A percentile compares a stretch with the other conserved stretches of the same genome.
Conservation (phyloP, 345 rosid genomes). For the Rubroshorea leprosula region DNA sequence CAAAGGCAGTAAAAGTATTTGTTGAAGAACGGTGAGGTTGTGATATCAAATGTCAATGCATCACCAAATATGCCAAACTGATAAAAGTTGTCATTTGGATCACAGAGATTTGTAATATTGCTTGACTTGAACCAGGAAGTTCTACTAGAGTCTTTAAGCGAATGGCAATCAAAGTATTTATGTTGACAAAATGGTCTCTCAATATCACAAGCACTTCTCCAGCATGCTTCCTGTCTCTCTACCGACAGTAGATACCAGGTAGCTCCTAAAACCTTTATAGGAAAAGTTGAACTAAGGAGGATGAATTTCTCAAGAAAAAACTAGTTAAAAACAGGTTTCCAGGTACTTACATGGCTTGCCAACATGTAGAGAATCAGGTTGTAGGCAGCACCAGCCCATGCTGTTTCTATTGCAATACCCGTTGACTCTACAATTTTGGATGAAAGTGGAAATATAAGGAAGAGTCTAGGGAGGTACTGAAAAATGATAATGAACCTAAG, state of each 20-base stretch:
- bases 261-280: conserved; percentile 79
- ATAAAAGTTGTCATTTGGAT: conserved; percentile 39
- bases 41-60: conserved; percentile 47
- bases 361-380: conserved; percentile 88
- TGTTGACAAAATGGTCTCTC: conserved; percentile 46
- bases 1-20: conserved; percentile 87
- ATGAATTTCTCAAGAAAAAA: not conserved
- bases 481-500: conserved; percentile 79
- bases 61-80: conserved; percentile 78
- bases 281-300: not conserved
- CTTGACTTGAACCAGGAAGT: conserved; percentile 55
- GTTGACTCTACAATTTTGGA: conserved; percentile 75
- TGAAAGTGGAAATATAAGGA: conserved; percentile 70
- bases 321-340: not conserved
- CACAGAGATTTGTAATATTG: conserved; percentile 52
- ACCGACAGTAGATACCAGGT: conserved; percentile 90
- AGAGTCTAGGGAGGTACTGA: conserved; percentile 74
- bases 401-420: conserved; percentile 84
- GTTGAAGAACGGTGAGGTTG: conserved; percentile 53
- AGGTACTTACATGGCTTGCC: conserved; percentile 86
- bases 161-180: conserved; percentile 61
- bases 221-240: conserved; percentile 81
- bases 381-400: conserved; percentile 96
- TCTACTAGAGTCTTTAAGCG: conserved; percentile 31
- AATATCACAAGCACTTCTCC: conserved; percentile 56